A percentile compares a stretch with the other conserved stretches of the same genome.
Evolutionary conservation across 2,329 filamentous ascomycete genomes (phyloP).

Genomic region (Pseudocercospora eumusae): DNA sequence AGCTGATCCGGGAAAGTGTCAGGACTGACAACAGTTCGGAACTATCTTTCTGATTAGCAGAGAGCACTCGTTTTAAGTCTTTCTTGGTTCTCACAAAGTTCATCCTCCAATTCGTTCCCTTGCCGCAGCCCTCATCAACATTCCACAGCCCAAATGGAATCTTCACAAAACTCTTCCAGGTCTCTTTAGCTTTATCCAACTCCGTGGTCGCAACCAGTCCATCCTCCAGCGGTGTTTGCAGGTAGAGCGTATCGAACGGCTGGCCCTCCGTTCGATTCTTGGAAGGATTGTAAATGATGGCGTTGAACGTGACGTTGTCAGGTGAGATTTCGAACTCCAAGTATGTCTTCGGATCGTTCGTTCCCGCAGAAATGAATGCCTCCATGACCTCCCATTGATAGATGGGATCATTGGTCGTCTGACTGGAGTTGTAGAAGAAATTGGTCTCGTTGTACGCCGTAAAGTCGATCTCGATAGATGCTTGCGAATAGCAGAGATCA

Average conservation of each 20-base stretch:
- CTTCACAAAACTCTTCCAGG: constrained; percentile 14
- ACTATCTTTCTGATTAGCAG: not conserved
- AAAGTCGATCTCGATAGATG: constrained; percentile 13
- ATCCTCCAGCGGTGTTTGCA: constrained; percentile 11
- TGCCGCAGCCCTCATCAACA: constrained; percentile 16
- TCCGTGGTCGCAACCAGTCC: constrained; percentile 14
- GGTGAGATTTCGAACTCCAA: constrained; percentile 25
- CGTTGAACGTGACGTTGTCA: constrained; percentile 23
- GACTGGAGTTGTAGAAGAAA: constrained; percentile 22
- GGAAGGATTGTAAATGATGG: constrained; percentile 24
- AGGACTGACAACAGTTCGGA: constrained; percentile 19
- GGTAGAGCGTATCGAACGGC: constrained; percentile 20
- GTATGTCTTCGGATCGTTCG: constrained; percentile 19
- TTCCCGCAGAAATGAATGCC: constrained; percentile 19
- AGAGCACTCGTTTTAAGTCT: not conserved
- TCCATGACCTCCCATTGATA: constrained; percentile 26
- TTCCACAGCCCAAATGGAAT: constrained; percentile 25
- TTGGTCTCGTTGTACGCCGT: constrained; percentile 22
- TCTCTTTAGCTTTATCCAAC: constrained; percentile 9
- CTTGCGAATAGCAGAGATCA: constrained; percentile 21
- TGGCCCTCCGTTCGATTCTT: constrained; percentile 10
- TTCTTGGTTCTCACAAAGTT: constrained; percentile 16
- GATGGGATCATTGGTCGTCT: constrained; percentile 22
- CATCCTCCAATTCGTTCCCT: constrained; percentile 27
- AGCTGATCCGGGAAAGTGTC: constrained; percentile 18